phyloP scores from a whole-genome alignment of 495 filamentous ascomycete species.

The Corynascus novoguineensis region DNA sequence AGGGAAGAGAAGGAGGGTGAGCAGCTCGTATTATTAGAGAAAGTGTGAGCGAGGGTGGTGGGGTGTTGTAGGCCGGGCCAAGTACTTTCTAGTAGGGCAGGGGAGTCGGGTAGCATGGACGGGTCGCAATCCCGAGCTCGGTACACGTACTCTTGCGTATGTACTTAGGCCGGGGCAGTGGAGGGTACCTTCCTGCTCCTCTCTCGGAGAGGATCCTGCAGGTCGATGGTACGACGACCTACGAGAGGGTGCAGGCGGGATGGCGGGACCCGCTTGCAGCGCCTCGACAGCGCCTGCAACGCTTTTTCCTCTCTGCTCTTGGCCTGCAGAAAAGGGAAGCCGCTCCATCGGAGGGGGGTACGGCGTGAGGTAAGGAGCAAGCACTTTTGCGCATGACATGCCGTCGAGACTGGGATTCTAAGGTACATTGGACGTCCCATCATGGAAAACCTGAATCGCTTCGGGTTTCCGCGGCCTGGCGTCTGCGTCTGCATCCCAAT shows the following conservation, averaged over 20 bases:
- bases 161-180: not conserved
- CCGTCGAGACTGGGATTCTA: constrained; percentile 1
- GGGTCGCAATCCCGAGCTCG: constrained; percentile 19
- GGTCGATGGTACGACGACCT: constrained; percentile 4
- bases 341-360: not conserved
- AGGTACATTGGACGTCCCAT: not conserved
- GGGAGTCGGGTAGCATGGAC: too few species aligned
- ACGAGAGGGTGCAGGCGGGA: not conserved
- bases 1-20: constrained; percentile 38
- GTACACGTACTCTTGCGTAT: too few species aligned
- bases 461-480: constrained; percentile 5
- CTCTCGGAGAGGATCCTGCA: constrained; percentile 1
- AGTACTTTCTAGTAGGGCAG: too few species aligned
- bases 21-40: constrained; percentile 35
- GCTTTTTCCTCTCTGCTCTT: constrained; percentile 1
- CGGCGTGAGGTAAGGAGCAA: not conserved
- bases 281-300: constrained; percentile 14
- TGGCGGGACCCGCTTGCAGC: constrained; percentile 7
- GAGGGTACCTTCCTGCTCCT: not conserved
- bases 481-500: constrained; percentile 4
- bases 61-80: constrained; percentile 45
- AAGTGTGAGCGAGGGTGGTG: constrained; percentile 29
- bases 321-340: constrained; percentile 4
- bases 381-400: not conserved
- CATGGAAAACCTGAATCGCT: not conserved